These are phyloP conservation scores for Penicillium freii DNA, from an alignment of 2,329 filamentous ascomycete genomes.

Conservation along the genomic window DNA sequence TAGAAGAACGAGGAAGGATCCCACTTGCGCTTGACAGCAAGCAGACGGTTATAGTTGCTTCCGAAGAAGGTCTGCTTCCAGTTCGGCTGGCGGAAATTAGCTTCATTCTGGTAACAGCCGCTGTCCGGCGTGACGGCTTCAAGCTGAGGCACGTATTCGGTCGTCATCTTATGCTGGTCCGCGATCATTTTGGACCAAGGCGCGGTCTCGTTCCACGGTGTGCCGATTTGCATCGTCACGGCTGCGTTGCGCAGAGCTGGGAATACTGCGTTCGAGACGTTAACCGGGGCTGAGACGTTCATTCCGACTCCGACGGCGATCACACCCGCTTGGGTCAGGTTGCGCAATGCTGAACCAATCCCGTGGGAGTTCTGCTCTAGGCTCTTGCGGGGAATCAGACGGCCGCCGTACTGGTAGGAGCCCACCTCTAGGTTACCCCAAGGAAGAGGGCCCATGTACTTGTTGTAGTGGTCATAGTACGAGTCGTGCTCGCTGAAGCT, in stretches of 20 bases:
- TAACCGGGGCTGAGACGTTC: conserved; percentile 38
- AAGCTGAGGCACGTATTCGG: conserved; percentile 41
- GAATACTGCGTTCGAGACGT: conserved; percentile 42
- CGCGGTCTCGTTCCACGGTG: conserved; percentile 40
- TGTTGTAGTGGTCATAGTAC: conserved; percentile 38
- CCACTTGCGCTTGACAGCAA: conserved; percentile 42
- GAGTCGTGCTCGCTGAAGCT: conserved; percentile 30
- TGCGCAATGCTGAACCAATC: conserved; percentile 34
- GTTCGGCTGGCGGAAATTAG: conserved; percentile 41
- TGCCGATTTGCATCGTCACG: conserved; percentile 37
- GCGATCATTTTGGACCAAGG: conserved; percentile 38
- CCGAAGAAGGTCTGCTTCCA: conserved; percentile 46
- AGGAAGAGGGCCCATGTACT: conserved; percentile 32
- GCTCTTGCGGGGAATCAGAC: conserved; percentile 37
- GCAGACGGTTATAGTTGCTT: conserved; percentile 38
- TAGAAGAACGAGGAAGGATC: conserved; percentile 46
- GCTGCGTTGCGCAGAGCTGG: conserved; percentile 41
- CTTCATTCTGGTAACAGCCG: conserved; percentile 47
- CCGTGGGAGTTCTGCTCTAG: conserved; percentile 31
- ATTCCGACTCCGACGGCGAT: conserved; percentile 41
- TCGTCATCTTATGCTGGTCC: conserved; percentile 40
- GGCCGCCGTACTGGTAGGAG: conserved; percentile 32
- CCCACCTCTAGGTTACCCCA: conserved; percentile 29
- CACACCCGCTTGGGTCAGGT: conserved; percentile 35
- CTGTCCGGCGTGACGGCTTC: conserved; percentile 40